These are phyloP conservation scores for Populus euphratica DNA, from an alignment of 345 rosid species.

Conservation along the genomic window DNA sequence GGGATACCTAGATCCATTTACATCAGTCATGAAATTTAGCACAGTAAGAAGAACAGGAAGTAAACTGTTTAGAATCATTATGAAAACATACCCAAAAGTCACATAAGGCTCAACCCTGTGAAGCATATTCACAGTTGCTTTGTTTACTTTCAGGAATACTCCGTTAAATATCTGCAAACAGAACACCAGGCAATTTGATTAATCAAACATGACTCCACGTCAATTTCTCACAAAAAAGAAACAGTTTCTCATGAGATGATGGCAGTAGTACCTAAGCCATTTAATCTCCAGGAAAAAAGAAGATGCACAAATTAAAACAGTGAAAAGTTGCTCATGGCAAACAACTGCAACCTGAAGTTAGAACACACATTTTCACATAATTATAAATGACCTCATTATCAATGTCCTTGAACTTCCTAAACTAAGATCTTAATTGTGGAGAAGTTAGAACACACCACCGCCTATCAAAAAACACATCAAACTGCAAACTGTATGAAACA, in stretches of 20 bases:
- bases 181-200: neutral
- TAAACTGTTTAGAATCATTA: neutral
- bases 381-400: neutral
- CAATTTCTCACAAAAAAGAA: neutral
- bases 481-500: neutral
- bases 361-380: neutral
- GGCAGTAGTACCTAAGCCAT: neutral
- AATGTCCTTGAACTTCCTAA: neutral
- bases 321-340: neutral
- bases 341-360: neutral
- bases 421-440: no score
- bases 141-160: conserved; percentile 74
- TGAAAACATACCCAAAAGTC: conserved; percentile 58
- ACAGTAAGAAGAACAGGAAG: neutral
- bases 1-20: conserved; percentile 46
- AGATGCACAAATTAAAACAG: neutral
- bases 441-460: neutral
- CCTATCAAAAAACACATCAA: neutral
- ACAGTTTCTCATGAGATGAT: neutral
- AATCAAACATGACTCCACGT: neutral
- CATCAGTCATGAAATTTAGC: neutral
- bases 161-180: conserved; percentile 69
- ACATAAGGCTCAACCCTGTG: conserved; percentile 85
- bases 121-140: conserved; percentile 67
- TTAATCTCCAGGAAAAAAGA: neutral